Percentiles rank a stretch among this genome's conserved stretches.
phyloP scores from a whole-genome alignment of 2,329 filamentous ascomycete genomes.

The Hymenoscyphus scutula region DNA sequence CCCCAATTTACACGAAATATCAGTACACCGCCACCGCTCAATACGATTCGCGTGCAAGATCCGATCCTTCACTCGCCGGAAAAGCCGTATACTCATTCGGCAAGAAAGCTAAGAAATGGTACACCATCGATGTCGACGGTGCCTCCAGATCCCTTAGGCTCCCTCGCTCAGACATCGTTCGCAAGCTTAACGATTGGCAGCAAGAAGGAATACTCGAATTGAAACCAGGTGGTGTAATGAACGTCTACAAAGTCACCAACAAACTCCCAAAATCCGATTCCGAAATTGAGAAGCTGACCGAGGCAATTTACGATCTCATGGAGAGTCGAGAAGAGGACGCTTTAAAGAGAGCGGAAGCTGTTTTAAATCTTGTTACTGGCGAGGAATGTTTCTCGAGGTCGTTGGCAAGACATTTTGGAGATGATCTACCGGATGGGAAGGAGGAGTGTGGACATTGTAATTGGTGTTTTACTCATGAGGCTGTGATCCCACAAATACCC shows the following conservation, averaged over 20 bases:
- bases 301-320: conserved; percentile 50
- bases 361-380: conserved; percentile 54
- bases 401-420: conserved; percentile 58
- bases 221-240: conserved; percentile 49
- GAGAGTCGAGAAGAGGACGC: conserved; percentile 52
- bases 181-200: conserved; percentile 53
- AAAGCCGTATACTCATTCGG: conserved; percentile 44
- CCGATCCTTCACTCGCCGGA: conserved; percentile 43
- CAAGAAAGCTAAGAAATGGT: conserved; percentile 42
- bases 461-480: conserved; percentile 42
- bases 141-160: conserved; percentile 37
- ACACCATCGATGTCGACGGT: conserved; percentile 48
- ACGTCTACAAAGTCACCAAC: conserved; percentile 51
- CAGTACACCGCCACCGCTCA: conserved; percentile 43
- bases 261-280: conserved; percentile 43
- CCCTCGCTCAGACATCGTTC: conserved; percentile 48
- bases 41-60: conserved; percentile 36
- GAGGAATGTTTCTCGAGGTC: conserved; percentile 49
- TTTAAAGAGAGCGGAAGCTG: conserved; percentile 47
- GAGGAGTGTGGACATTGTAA: conserved; percentile 55
- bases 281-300: conserved; percentile 46
- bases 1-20: conserved; percentile 56
- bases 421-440: conserved; percentile 44
- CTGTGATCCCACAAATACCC: conserved; percentile 41
- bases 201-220: conserved; percentile 50